Base-by-base conservation (phyloP, 768 basidiomycete genomes). In the Calocybe indica region DNA sequence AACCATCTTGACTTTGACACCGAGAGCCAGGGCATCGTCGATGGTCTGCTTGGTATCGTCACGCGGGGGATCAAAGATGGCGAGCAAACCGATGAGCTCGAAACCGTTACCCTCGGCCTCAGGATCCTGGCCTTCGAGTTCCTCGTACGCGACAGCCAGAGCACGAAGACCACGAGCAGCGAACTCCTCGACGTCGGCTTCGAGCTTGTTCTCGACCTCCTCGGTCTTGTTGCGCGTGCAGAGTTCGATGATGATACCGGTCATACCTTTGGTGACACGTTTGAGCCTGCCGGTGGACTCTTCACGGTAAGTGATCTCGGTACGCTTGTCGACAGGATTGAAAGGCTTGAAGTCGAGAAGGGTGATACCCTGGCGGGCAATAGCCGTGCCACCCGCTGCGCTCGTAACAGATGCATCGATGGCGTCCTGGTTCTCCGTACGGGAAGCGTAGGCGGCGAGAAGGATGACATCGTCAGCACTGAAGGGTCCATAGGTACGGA, bases 251-350 rank as follows among this genome's bases (percentile, higher is more conserved):
- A 97, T 92, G 68, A 92, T 88, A 74, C 93, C 95, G 38, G 95
- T 98, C 95, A 98, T 98, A 66, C 95, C 95, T 85, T 98, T 98
- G 64, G 95, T 96, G 61, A 95, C 95, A 60, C 95, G 91, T 82
- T 95, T 96, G 57, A 98, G 80, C 68, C 88, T 91, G 69, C 95
- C 95, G n/a, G 88, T 77, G 6, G 91, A 77, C 67, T 93, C 86
- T 65, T 96, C 94, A 41, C 82, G 85, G 75, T 97, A 98, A 43
- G 95, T 98, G 66, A 95, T 94, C 73, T 97, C 95, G 50, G 95
- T 98, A 62, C 94, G 91, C 79, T 97, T 97, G 79, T 95, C 92
- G 58, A 94, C 92, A 43, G 95, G 95, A 78, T 97, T 96, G 82
- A 97, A 98, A 5, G 94, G 94, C 77, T 96, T 97, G 80, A 98